Evolutionary conservation across 805 yeast species (phyloP), one percentile per base, ranked within the genome.

Genomic region (Lipomyces anomalus): DNA sequence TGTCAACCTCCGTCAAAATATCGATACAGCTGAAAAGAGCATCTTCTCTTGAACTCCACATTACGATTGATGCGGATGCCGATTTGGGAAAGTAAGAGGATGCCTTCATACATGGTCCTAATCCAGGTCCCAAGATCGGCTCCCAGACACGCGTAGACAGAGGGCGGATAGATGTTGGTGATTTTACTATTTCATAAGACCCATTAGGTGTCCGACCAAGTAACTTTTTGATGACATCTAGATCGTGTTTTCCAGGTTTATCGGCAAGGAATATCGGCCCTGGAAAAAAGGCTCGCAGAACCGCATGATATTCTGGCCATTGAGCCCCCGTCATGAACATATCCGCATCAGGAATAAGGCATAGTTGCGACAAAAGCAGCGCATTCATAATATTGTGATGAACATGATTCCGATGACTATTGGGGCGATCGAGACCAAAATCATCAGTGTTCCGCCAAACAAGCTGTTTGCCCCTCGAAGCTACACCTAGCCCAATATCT

Each of bases 281-380:
- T 6, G 42, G 42, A 33, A 38, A 38, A 26, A 26, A 38, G 20
- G 42, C 33, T 20, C 42, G 33, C 20, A 38, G 42, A 9, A 23
- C 42, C 7, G 42, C 42, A 18, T 38, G 42, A 20, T 38, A 38
- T 17, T 38, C 42, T 34, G 42, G 16, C 42, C 42, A 38, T 26
- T 38, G 42, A 34, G 42, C 42, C 7, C 42, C 37, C 4, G 42
- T 21, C 42, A 38, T 38, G 20, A 38, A 38, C 42, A 38, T 38
- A 38, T 38, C 42, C 21, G 42, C 42, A 29, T 38, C 42, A 13
- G 42, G 42, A 38, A 38, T 38, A 16, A 38, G 37, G 13, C 16
- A 20, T 24, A 38, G 20, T 26, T 37, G 42, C 20, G 42, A 38
- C 22, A 22, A 24, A 29, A 38, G 13, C 23, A 38, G 23, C 17